Base-by-base conservation (phyloP, 345 rosid species). In the Sonneratia caseolaris region DNA sequence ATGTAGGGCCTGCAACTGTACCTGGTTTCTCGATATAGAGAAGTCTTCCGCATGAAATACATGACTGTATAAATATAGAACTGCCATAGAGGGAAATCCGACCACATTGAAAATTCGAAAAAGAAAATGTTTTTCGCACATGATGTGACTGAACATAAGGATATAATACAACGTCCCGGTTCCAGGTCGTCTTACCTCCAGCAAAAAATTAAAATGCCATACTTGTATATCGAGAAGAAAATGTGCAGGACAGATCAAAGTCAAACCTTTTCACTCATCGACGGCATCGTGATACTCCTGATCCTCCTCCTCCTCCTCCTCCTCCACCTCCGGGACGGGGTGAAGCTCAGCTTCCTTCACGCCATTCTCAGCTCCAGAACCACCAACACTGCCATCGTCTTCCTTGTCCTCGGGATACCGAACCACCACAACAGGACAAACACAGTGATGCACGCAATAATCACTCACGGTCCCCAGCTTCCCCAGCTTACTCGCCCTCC, bases 401-500 rank as follows among this genome's bases (percentile, higher is more conserved):
- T 81, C 83, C 37, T 76, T 79, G 71, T 76, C 82, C 12, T 79
- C 85, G 6, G 87, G 84, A 65, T 61, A 79, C 51, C 87, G 82
- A 38, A 80, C 71, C 74, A 47, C 67, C 66, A 93, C 89, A 37
- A 93, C 98, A 3, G 98, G 98, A 72, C 98, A 93, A 68, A 84
- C 84, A 70, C 97, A 91, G 80, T 91, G 93, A 35, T 79, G 90
- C 10, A 93, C 97, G 69, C 97, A 91, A 56, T 91, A 91, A 80
- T 91, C 96, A 68, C 98, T 91, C 3, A 93, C 96, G 14, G 89
- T 88, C 0, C 98, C 98, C 11, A 93, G 76, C 81, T 86, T 82
- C 59, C 86, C 96, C 55, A 43, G 37, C n/a, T 83, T 80, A n/a
- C 80, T 40, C 40, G 68, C 67, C 71, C 71, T 82, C 72, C 79